Evolutionary conservation across 768 basidiomycete species (phyloP), one percentile per base, ranked within the genome.

Genomic region (Kondoa subrosea): DNA sequence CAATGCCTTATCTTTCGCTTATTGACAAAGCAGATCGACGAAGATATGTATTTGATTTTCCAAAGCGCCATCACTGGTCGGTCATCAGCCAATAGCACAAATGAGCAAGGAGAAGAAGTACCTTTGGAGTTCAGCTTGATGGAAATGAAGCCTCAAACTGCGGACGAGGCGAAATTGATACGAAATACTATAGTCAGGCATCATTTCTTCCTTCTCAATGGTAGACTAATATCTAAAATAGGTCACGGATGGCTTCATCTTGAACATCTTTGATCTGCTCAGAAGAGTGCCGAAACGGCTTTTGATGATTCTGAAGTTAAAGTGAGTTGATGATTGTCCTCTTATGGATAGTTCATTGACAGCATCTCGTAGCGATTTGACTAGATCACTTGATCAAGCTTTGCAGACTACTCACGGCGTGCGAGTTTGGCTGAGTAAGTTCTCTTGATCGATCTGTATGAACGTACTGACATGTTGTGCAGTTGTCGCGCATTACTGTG

Each of bases 51-150:
- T 75, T 88, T 91, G 8, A 82, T 95, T 14, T 91, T 97, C 70
- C 91, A 96, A 77, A 89, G 90, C 26, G 92, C 92, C 16, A 85
- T 97, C 58, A 96, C 92, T 12, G 84, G 85, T 2, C 83, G 91
- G 56, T 85, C 88, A 21, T 84, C 84, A 1, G 77, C 93, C 66
- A 83, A 85, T 61, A 66, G 81, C 17, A 34, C 58, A 17, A 80
- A 81, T 16, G 80, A 81, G 21, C 76, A 77, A 25, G 78, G 76
- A 12, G 76, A 77, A 2, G 72, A 21, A 62, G 70, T 25, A 71
- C 77, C n/a, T 82, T 85, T 50, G 72, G 77, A 77, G 57, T 84
- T 88, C n/a, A 85, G 85, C 68, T 81, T 91, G 80, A 81, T 90
- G 34, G 86, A 90, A 56, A 81, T 89, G 76, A 77, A 80, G 26